A percentile compares a stretch with the other conserved stretches of the same genome.
Evolutionary conservation across 208 protist species (phyloP).

Genomic region (Trichomonas tenax): DNA sequence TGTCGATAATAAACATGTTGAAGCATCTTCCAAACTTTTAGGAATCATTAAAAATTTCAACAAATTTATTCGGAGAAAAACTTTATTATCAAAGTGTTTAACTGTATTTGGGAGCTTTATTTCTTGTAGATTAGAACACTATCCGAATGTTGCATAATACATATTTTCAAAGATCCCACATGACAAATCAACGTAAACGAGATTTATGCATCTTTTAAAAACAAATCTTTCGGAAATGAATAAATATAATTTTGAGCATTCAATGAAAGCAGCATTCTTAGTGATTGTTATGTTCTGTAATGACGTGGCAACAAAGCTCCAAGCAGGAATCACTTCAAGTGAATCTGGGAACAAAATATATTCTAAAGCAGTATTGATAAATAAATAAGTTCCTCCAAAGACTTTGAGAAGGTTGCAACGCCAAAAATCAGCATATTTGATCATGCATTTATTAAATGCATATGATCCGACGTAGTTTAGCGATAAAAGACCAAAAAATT

Average conservation of each 20-base stretch:
- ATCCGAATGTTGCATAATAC: neutral
- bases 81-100: neutral
- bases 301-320: neutral
- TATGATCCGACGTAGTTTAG: neutral
- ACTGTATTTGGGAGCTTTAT: neutral
- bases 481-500: neutral
- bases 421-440: neutral
- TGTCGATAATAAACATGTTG: no score
- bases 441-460: neutral
- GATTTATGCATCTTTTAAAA: neutral
- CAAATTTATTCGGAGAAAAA: no score
- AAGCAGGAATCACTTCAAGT: neutral
- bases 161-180: neutral
- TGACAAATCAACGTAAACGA: neutral
- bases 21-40: no score
- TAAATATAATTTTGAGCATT: neutral
- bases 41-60: no score
- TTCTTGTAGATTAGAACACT: neutral
- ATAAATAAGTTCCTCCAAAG: neutral
- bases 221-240: neutral
- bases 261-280: neutral
- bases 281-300: neutral
- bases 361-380: neutral
- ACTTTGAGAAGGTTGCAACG: neutral
- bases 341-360: neutral